These are phyloP conservation scores for Pseudogymnoascus sp. DNA, from an alignment of 2,329 filamentous ascomycete species.

Conservation along the genomic window DNA sequence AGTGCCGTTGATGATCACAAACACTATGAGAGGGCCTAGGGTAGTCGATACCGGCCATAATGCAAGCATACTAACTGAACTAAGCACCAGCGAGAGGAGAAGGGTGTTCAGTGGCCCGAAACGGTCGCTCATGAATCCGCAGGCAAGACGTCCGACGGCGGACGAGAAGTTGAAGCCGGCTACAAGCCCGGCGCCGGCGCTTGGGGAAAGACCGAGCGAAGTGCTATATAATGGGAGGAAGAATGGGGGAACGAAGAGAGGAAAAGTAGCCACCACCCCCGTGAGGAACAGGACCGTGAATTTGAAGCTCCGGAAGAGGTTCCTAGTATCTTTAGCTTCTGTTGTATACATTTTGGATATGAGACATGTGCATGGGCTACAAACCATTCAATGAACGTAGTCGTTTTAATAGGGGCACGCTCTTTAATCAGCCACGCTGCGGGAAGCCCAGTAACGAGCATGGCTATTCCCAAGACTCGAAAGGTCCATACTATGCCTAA, in stretches of 20 bases:
- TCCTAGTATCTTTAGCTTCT: constrained; percentile 28
- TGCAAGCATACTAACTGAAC: constrained; percentile 50
- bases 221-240: constrained; percentile 51
- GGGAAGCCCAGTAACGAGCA: constrained; percentile 46
- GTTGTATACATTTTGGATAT: background rate
- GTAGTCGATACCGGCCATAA: constrained; percentile 54
- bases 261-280: constrained; percentile 50
- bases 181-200: constrained; percentile 48
- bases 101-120: constrained; percentile 51
- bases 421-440: constrained; percentile 48
- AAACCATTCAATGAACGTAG: constrained; percentile 44
- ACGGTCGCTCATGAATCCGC: constrained; percentile 46
- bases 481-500: constrained; percentile 46
- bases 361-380: constrained; percentile 12
- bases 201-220: constrained; percentile 47
- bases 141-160: constrained; percentile 48
- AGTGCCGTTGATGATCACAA: constrained; percentile 53
- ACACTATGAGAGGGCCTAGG: constrained; percentile 46
- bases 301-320: constrained; percentile 43
- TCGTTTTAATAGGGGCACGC: constrained; percentile 33
- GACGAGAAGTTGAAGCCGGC: constrained; percentile 57
- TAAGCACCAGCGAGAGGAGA: constrained; percentile 43
- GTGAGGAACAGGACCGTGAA: constrained; percentile 48
- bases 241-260: constrained; percentile 54
- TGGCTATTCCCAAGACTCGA: constrained; percentile 45